Base-by-base conservation (phyloP, 495 filamentous ascomycete genomes). In the Pseudotulostoma volvatum region DNA sequence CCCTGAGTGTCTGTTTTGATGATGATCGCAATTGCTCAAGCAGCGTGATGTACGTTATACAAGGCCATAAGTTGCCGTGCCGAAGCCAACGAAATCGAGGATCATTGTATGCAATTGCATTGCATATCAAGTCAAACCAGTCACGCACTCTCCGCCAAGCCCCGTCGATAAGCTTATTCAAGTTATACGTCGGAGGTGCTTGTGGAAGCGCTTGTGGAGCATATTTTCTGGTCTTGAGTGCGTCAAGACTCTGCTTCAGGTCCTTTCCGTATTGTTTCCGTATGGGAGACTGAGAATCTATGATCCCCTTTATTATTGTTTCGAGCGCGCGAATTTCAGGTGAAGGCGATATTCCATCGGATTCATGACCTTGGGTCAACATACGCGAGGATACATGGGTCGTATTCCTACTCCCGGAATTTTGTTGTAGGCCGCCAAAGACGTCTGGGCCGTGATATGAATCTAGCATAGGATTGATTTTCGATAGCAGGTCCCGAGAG, bases 11-110 rank as follows among this genome's bases (percentile, higher is more conserved):
- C 18, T 32, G 17, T 0, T 36, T 21, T 0, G 47, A 50, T 0
- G 40, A 60, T 7, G 67, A 68, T 5, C 69, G 58, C 1, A 81
- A 47, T 9, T 65, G 59, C 35, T 68, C 58, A 19, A 83, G 59
- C 3, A 80, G 30, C 0, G 63, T 56, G 0, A 66, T 39, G 0
- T 66, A 56, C 0, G 68, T 73, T 3, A 64, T 48, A 14, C 51
- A 53, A 11, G 77, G 76, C 66, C 71, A 74, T 1, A 80, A 44
- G 4, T 49, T 49, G 11, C 63, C 68, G 9, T 47, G 30, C 17
- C 54, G 30, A 7, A 78, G 54, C 74, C 74, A 79, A 16, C 16
- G 4, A 16, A 42, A 47, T 9, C 59, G 55, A 19, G 25, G 3
- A 34, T 69, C 56, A 3, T 50, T 44, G 2, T 21, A 5, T 9